Evolutionary conservation across 2,329 filamentous ascomycete genomes (phyloP), one percentile per base, ranked within the genome.

Genomic region (Colletotrichum sp.): DNA sequence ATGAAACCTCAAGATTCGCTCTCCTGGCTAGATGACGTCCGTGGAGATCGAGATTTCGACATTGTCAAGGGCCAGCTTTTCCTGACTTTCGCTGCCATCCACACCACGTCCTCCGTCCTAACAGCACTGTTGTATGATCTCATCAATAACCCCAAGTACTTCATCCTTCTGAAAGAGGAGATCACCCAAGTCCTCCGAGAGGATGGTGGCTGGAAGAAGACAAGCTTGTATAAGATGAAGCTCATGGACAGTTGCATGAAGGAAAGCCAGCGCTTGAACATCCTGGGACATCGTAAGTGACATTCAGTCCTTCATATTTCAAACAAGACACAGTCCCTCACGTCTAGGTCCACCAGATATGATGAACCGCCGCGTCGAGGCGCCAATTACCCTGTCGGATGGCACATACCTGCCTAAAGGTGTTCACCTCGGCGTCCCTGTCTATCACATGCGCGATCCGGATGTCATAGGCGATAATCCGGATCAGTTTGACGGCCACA

Each of bases 311-410:
- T 43, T 21, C 11, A 9, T 15, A 29, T 31, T 34, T 4, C 16
- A 31, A 0, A 18, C 1, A 29, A 18, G 8, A 6, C 27, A 12
- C 8, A 2, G 3, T 31, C 29, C 6, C 18, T n/a, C 3, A n/a
- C 4, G n/a, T 2, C 6, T 16, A 1, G 15, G 3, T 8, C 21
- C 1, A 12, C 38, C 31, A 31, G 55, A 58, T n/a, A 34, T 58
- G 55, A 58, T 58, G 55, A 58, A 58, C 16, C 55, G 55, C 27
- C 31, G 31, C 55, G 55, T 31, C 27, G 55, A 58, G 12, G 29
- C 55, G 9, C 27, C 27, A 1, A 31, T 58, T 0, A 58, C 55
- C 1, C n/a, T 58, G 1, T 58, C 55, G 1, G 55, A 58, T n/a
- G 55, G 27, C 8, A 58, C 55, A n/a, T 8, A 18, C 55, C 27